Conservation (phyloP, 2,329 filamentous ascomycete species). For the Hymenoscyphus repandus region DNA sequence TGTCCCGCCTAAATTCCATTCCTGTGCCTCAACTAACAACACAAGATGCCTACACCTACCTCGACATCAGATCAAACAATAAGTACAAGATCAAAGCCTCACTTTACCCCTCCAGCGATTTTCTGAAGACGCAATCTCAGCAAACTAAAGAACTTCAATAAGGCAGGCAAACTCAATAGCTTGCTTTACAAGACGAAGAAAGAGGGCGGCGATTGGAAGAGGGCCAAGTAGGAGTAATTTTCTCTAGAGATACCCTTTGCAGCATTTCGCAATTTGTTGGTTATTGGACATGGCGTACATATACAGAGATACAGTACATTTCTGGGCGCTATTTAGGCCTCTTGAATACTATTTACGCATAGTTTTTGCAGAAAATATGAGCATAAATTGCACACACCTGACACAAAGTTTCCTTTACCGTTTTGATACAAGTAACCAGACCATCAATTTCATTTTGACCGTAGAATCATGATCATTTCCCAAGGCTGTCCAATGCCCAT, state of each 20-base stretch:
- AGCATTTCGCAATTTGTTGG: conserved; percentile 13
- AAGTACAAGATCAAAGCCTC: conserved; percentile 57
- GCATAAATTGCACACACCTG: too few relatives aligned
- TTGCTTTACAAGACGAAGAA: conserved; percentile 22
- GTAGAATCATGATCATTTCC: too few relatives aligned
- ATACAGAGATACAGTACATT: too few relatives aligned
- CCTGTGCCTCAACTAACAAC: neutral
- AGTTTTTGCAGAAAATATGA: neutral
- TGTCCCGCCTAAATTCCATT: conserved; percentile 5
- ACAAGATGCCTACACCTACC: conserved; percentile 61
- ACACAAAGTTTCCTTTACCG: too few relatives aligned
- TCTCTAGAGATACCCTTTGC: conserved; percentile 1
- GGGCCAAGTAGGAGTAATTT: conserved; percentile 15
- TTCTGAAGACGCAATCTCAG: conserved; percentile 16
- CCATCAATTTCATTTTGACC: too few relatives aligned
- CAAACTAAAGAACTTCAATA: conserved; percentile 3
- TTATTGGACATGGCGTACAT: too few relatives aligned
- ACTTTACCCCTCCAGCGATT: conserved; percentile 45
- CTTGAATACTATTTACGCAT: neutral
- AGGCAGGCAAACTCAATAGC: conserved; percentile 9
- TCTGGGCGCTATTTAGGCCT: too few relatives aligned
- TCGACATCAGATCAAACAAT: conserved; percentile 57
- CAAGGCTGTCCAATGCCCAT: too few relatives aligned
- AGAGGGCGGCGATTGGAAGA: conserved; percentile 9
- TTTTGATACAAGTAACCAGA: too few relatives aligned